A percentile compares a stretch with the other conserved stretches of the same genome.
These are phyloP conservation scores for Periconia digitata DNA, from an alignment of 2,329 filamentous ascomycete genomes.

Conservation along the genomic window DNA sequence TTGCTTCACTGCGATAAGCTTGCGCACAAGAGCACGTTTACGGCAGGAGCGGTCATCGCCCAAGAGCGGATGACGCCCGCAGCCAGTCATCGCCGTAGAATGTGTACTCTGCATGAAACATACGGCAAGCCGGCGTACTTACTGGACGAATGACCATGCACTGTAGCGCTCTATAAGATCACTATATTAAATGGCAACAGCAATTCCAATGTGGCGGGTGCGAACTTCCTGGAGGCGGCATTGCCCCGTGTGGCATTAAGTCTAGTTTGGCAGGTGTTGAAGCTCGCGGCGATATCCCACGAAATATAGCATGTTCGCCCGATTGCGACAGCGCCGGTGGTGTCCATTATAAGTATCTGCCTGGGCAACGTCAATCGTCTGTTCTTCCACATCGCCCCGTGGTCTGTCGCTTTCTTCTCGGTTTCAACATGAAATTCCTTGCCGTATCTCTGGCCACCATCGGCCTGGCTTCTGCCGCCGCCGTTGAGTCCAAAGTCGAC, in stretches of 20 bases:
- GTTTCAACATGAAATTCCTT: slow-evolving; percentile 34
- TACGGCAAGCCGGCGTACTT: slow-evolving; percentile 3
- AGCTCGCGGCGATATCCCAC: neutral
- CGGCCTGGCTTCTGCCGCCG: slow-evolving; percentile 35
- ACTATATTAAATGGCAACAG: slow-evolving; percentile 28
- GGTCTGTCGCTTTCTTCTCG: slow-evolving; percentile 8
- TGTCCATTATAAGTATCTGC: slow-evolving; percentile 1
- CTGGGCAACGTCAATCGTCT: slow-evolving; percentile 8
- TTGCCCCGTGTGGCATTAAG: slow-evolving; percentile 24
- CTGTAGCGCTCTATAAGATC: slow-evolving; percentile 1
- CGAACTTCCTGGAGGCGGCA: slow-evolving; percentile 25
- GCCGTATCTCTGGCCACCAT: slow-evolving; percentile 30
- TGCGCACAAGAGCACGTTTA: slow-evolving; percentile 4
- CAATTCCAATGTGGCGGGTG: slow-evolving; percentile 14
- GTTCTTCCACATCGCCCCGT: slow-evolving; percentile 6
- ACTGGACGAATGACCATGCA: slow-evolving; percentile 19
- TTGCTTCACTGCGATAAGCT: slow-evolving; percentile 13
- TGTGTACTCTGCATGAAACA: slow-evolving; percentile 18
- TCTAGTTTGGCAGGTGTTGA: slow-evolving; percentile 31
- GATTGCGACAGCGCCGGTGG: too few species aligned
- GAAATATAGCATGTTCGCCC: neutral
- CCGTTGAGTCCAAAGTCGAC: slow-evolving; percentile 30
- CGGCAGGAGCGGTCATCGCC: slow-evolving; percentile 14
- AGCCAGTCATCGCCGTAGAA: slow-evolving; percentile 13
- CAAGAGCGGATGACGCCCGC: slow-evolving; percentile 10